These are phyloP conservation scores for Purshia tridentata DNA, from an alignment of 306 rosid species.

Conservation along the genomic window DNA sequence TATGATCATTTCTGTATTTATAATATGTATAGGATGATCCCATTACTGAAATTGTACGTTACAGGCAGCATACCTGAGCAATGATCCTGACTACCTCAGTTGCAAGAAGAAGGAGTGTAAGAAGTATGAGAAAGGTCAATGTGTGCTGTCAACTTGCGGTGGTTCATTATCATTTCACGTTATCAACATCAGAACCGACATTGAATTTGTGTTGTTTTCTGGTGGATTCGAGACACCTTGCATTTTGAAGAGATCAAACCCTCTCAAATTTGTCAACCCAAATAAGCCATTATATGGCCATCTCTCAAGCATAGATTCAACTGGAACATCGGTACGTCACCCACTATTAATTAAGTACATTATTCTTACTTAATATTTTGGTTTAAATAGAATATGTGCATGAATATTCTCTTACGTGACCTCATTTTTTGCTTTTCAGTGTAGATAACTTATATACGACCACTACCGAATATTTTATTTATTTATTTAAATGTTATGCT, in stretches of 20 bases:
- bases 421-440: no score
- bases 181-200: constrained; percentile 78
- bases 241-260: constrained; percentile 41
- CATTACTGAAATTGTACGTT: background rate
- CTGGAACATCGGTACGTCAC: constrained; percentile 49
- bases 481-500: no score
- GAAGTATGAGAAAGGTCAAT: constrained; percentile 25
- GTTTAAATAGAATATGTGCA: no score
- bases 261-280: constrained; percentile 62
- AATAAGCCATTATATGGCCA: constrained; percentile 65
- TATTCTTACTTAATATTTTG: no score
- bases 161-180: constrained; percentile 75
- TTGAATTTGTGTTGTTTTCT: constrained; percentile 64
- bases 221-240: constrained; percentile 69
- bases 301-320: constrained; percentile 66
- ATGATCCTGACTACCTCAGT: constrained; percentile 59
- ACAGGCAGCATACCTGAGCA: constrained; percentile 57
- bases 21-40: no score
- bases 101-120: constrained; percentile 68
- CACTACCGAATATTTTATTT: no score
- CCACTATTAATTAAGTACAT: no score
- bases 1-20: no score
- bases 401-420: no score
- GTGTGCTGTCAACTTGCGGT: constrained; percentile 44
- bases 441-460: no score